Conservation (phyloP, 768 basidiomycete genomes). For the Lyophyllum shimeji region DNA sequence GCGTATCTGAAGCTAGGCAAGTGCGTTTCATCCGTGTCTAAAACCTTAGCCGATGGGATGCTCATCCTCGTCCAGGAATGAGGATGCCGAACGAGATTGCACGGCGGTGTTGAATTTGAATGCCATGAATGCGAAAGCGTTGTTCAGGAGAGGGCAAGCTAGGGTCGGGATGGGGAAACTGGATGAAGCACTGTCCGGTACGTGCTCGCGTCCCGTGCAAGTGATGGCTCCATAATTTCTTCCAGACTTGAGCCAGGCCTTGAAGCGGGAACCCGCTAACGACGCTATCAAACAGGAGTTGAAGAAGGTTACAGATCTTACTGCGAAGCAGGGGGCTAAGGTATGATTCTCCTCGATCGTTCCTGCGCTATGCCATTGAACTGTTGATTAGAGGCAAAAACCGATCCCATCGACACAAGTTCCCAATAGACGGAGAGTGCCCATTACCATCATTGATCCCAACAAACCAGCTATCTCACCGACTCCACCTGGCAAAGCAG, state of each 20-base stretch:
- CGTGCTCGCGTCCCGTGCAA: background rate
- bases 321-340: slow-evolving; percentile 36
- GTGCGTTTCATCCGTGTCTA: slow-evolving; percentile 50
- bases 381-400: background rate
- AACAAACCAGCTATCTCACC: background rate
- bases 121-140: slow-evolving; percentile 68
- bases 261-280: slow-evolving; percentile 66
- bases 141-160: slow-evolving; percentile 80
- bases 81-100: slow-evolving; percentile 85
- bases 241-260: slow-evolving; percentile 61
- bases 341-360: slow-evolving; percentile 17
- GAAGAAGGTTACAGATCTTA: slow-evolving; percentile 41
- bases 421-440: slow-evolving; percentile 15
- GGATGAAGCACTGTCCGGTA: slow-evolving; percentile 64
- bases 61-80: slow-evolving; percentile 44
- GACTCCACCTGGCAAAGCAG: background rate
- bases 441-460: slow-evolving; percentile 16
- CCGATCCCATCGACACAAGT: background rate
- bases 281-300: slow-evolving; percentile 63
- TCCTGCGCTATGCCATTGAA: background rate
- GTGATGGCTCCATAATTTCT: background rate
- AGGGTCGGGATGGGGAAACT: slow-evolving; percentile 53
- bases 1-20: slow-evolving; percentile 95
- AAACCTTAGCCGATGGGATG: slow-evolving; percentile 10
- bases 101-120: slow-evolving; percentile 57